Evolutionary conservation across 805 yeast genomes (phyloP).

Genomic region (Schizosaccharomyces octosporus): DNA sequence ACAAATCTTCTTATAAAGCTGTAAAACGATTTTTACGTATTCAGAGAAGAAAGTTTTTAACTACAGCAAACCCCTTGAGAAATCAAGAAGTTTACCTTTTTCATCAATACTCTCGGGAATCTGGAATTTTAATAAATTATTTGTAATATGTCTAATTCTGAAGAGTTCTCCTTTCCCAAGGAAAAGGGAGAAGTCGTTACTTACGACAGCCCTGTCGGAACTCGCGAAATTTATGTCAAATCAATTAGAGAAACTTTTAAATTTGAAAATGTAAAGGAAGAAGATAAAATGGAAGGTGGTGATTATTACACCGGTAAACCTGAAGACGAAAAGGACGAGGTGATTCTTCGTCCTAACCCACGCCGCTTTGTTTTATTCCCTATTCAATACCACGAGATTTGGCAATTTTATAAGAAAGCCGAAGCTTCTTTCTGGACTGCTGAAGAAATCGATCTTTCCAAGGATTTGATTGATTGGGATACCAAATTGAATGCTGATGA

Average conservation of each 20-base stretch:
- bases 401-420: constrained; percentile 97
- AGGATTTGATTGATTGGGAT: constrained; percentile 85
- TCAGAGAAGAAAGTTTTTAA: too few species aligned
- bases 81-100: too few species aligned
- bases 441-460: constrained; percentile 87
- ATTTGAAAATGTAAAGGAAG: neutral
- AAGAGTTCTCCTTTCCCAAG: neutral
- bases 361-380: constrained; percentile 86
- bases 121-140: too few species aligned
- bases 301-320: neutral
- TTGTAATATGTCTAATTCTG: neutral
- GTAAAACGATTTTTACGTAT: too few species aligned
- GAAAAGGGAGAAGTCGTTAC: neutral
- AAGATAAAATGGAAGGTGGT: neutral
- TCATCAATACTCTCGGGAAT: too few species aligned
- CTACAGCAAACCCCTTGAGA: too few species aligned
- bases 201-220: neutral
- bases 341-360: constrained; percentile 60
- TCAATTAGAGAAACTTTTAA: neutral
- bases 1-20: too few species aligned
- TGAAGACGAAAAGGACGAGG: constrained; percentile 26
- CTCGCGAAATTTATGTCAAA: neutral
- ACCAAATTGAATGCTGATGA: constrained; percentile 70
- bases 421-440: constrained; percentile 99
- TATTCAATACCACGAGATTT: constrained; percentile 83